A percentile compares a stretch with the other conserved stretches of the same genome.
Conservation (phyloP, 371 early-diverging fungal genomes). For the Rhizopus arrhizus region DNA sequence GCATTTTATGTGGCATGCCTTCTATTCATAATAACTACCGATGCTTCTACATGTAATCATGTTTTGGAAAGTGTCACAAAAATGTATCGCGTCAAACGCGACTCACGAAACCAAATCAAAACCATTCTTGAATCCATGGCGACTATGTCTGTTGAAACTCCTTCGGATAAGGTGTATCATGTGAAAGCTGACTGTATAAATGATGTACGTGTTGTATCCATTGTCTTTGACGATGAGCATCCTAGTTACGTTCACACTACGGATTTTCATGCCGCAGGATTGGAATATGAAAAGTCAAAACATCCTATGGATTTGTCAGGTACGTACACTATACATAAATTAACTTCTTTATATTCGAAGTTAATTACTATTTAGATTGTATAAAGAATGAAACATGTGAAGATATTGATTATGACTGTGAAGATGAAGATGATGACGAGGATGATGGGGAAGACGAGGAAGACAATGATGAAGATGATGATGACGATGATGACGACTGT, state of each 20-base stretch:
- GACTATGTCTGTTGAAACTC: not conserved
- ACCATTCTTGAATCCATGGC: slow-evolving; percentile 1
- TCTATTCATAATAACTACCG: not conserved
- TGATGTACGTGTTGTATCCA: not conserved
- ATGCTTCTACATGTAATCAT: not conserved
- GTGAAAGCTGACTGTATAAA: not conserved
- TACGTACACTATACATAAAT: not conserved
- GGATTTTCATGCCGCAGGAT: not conserved
- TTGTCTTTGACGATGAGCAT: not conserved
- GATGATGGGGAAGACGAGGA: not conserved
- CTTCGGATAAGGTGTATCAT: slow-evolving; percentile 1
- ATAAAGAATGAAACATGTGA: slow-evolving; percentile 2
- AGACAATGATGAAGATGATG: not conserved
- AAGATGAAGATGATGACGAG: not conserved
- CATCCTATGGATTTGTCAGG: not conserved
- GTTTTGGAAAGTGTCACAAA: not conserved
- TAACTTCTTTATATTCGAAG: not conserved
- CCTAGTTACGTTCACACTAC: not conserved
- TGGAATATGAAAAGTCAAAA: not conserved
- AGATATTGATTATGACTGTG: slow-evolving; percentile 6
- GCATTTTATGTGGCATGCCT: not conserved
- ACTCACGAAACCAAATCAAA: not conserved
- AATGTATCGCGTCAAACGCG: not conserved
- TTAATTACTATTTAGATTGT: not conserved
- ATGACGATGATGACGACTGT: slow-evolving; percentile 29